Base-by-base conservation (phyloP, 108 stramenopile species). In the Schizochytrium sp. region DNA sequence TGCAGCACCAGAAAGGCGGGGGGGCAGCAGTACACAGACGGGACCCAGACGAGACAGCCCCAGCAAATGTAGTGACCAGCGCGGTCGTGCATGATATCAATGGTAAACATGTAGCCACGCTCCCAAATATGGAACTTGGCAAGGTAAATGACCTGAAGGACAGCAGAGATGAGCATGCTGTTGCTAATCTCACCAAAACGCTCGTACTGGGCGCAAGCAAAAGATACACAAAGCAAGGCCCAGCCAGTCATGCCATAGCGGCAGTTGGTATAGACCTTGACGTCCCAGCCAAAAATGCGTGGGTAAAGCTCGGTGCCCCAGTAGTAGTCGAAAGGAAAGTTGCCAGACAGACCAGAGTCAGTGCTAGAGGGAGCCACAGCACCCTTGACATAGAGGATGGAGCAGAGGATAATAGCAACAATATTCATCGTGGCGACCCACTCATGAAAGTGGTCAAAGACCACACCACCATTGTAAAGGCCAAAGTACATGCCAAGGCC, bases 261-360 rank as follows among this genome's bases (percentile, higher is more conserved):
- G 93, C 99, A 99, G 91, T 99, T 99, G 88, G 96, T 97, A 89
- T 98, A 98, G 90, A 94, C 91, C 92, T 99, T 99, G 55, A 99
- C 90, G 92, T 99, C 98, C 90, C 92, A 95, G 46, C 98, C 98
- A 56, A 96, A 92, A 46, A 99, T 93, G 64, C 96, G 94, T 2
- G 99, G 99, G 92, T 99, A 98, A 8, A 99, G 94, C 93, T 99
- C 99, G 61, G 95, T 98, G 40, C 99, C 99, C 99, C 99, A 99
- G 88, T 95, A 97, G 94, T 93, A 98, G 93, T 99, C 98, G n/a
- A 98, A 92, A 49, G 98, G 90, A 56, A 91, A 90, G 88, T 92
- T 94, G 61, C 93, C 93, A 59, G 95, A 96, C 53, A 94, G 95
- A 38, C 98, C 98, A 76, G 89, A 92, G 92, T 99, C 99, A 41